A percentile compares a stretch with the other conserved stretches of the same genome.
These are phyloP conservation scores for Coemansia sp. DNA, from an alignment of 192 early-diverging fungal genomes.

Conservation along the genomic window DNA sequence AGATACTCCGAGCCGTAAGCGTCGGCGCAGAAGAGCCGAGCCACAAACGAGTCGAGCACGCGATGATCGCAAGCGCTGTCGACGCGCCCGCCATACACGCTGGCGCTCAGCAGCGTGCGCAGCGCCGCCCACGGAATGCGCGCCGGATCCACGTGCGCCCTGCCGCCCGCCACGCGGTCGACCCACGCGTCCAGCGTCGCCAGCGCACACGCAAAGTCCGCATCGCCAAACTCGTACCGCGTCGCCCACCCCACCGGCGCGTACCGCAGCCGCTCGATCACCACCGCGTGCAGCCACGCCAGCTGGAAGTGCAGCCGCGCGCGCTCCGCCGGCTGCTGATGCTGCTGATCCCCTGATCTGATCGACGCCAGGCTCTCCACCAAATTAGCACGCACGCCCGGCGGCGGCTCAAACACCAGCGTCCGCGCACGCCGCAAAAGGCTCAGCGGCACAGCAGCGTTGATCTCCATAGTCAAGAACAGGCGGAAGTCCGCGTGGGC, in stretches of 20 bases:
- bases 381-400: conserved; percentile 94
- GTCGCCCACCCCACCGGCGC: conserved; percentile 98
- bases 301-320: conserved; percentile 90
- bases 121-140: conserved; percentile 98
- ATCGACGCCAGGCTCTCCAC: conserved; percentile 77
- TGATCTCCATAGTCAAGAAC: conserved; percentile 98
- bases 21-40: conserved; percentile 72
- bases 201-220: conserved; percentile 91
- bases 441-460: conserved; percentile 93
- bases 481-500: conserved; percentile 84
- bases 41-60: conserved; percentile 84
- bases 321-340: conserved; percentile 74
- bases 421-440: conserved; percentile 86
- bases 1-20: conserved; percentile 82
- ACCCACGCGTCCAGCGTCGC: conserved; percentile 91
- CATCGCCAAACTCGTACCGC: conserved; percentile 97
- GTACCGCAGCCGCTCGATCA: conserved; percentile 95
- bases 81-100: conserved; percentile 96
- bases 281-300: conserved; percentile 95
- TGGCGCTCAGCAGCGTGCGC: conserved; percentile 77
- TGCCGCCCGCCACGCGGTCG: conserved; percentile 71
- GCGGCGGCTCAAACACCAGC: conserved; percentile 94
- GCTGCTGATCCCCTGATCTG: conserved; percentile 10
- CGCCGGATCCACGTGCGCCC: conserved; percentile 89
- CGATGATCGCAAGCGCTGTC: conserved; percentile 90